Evolutionary conservation across 2,329 filamentous ascomycete species (phyloP).

Genomic region (Diaporthe sp.): DNA sequence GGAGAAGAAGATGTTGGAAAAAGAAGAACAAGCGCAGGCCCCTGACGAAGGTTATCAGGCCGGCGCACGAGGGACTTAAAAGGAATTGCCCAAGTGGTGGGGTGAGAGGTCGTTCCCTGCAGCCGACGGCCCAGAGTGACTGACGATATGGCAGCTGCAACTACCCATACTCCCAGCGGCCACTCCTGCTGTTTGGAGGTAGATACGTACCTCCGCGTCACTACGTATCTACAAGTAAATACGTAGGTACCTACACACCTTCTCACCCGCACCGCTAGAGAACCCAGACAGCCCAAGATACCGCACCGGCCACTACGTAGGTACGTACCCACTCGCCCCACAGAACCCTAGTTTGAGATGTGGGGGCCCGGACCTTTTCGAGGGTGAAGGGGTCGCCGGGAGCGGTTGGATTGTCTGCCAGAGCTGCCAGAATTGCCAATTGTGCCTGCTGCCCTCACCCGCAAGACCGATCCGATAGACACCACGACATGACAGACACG

Average conservation of each 20-base stretch:
- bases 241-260: not conserved
- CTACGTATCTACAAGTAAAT: not conserved
- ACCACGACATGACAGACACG: slow-evolving; percentile 9
- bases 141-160: not conserved
- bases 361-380: slow-evolving; percentile 20
- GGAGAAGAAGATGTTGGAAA: slow-evolving; percentile 11
- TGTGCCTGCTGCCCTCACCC: not conserved
- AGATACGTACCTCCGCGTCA: not conserved
- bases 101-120: slow-evolving; percentile 14
- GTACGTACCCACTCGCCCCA: slow-evolving; percentile 22
- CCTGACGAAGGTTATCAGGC: slow-evolving; percentile 19
- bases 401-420: not conserved
- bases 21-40: slow-evolving; percentile 10
- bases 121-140: not conserved
- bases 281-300: not conserved
- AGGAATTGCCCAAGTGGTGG: slow-evolving; percentile 21
- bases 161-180: not conserved
- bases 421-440: not conserved
- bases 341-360: slow-evolving; percentile 22
- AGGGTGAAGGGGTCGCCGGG: slow-evolving; percentile 8
- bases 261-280: not conserved
- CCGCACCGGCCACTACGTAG: slow-evolving; percentile 26
- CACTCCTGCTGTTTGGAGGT: not conserved
- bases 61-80: slow-evolving; percentile 23
- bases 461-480: slow-evolving; percentile 3